Evolutionary conservation across 768 basidiomycete genomes (phyloP), one percentile per base, ranked within the genome.

Genomic region (Hygrophorus russula): DNA sequence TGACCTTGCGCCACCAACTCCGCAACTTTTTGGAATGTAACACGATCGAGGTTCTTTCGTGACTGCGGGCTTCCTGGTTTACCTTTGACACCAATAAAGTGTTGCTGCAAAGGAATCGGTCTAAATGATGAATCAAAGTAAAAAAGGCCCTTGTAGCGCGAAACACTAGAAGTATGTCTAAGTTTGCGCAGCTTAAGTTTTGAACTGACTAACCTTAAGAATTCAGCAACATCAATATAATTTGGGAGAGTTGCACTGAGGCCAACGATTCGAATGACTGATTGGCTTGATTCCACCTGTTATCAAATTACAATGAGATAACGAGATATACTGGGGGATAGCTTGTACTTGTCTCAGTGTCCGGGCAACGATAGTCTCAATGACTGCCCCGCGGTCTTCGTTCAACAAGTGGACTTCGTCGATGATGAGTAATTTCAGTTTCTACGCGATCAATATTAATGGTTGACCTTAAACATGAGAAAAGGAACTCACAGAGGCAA

Each of bases 61-160:
- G 81, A 80, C 17, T 69, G 70, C 1, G 62, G 51, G 51, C 83
- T 85, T 40, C 82, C 77, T 0, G 85, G 66, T 60, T 96, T 99
- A 7, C 96, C 96, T 56, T 77, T 81, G 32, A 96, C 75, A 2
- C 94, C 96, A 43, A 98, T 67, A 61, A 97, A 99, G 61, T 96
- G 96, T 55, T 98, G 96, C 56, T 98, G 92, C 27, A 99, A 73
- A 4, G 96, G 96, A 36, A 99, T 79, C 0, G 96, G 96, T 19
- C 96, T 70, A 66, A 99, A 99, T 0, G 93, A 96, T 2, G 92
- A 82, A 62, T 99, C 96, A 53, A 99, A 99, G 67, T 83, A 99
- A 67, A 98, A 99, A 3, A 99, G 66, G 12, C 96, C 96, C 36
- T 73, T 78, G 44, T 87, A 71, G 29, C 73, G 78, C 28, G 90